phyloP scores from a whole-genome alignment of 179 eudicot genomes.

The Camellia oleifera region DNA sequence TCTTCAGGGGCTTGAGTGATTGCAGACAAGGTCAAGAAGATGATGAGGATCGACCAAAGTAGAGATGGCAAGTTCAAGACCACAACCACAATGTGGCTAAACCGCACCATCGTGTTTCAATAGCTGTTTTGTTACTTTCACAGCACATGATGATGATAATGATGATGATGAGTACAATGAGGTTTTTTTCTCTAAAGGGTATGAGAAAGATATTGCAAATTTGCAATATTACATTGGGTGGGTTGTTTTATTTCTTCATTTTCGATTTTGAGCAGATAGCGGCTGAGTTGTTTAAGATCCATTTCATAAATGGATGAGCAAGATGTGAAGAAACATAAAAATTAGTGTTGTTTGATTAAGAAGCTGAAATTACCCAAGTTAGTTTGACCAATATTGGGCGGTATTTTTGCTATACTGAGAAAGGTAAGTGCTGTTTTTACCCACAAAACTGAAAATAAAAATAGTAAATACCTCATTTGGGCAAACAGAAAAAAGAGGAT shows the following conservation, averaged over 20 bases:
- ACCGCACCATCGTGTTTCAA: not conserved
- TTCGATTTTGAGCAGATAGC: not conserved
- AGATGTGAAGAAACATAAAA: not conserved
- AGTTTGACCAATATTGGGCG: not conserved
- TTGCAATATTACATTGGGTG: not conserved
- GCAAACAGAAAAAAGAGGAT: not conserved
- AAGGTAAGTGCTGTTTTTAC: not conserved
- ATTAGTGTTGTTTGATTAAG: no score
- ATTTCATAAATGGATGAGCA: not conserved
- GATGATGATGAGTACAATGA: not conserved
- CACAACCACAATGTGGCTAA: not conserved
- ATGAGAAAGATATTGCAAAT: no score
- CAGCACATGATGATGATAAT: not conserved
- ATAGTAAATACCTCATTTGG: not conserved
- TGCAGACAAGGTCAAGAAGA: not conserved
- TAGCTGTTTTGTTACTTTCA: not conserved
- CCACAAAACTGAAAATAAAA: not conserved
- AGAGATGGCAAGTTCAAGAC: not conserved
- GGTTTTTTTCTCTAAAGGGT: no score
- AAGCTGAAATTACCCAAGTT: constrained; percentile 5
- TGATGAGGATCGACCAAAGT: constrained; percentile 2
- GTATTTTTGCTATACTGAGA: not conserved
- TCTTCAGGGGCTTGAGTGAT: not conserved
- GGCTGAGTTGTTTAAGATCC: constrained; percentile 2
- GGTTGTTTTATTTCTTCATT: not conserved